Conservation (phyloP, 352 stramenopile genomes). For the Aphanomyces astaci region DNA sequence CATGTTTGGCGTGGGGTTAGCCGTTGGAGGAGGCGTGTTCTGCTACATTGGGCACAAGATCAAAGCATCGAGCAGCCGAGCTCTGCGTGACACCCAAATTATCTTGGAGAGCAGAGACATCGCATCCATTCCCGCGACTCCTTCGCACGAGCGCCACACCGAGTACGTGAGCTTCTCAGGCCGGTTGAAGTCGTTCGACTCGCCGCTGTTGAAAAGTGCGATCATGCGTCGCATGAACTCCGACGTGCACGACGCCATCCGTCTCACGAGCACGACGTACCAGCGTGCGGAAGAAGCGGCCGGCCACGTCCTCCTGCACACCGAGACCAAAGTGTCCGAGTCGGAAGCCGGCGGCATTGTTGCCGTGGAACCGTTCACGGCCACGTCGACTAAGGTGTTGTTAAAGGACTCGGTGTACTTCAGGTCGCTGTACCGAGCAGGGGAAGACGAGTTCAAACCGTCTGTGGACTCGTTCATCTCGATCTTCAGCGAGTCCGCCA, state of each 20-base stretch:
- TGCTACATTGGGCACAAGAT: not conserved
- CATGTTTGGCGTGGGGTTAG: not conserved
- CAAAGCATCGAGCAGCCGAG: not conserved
- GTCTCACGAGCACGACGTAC: conserved; percentile 3
- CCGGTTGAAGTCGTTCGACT: not conserved
- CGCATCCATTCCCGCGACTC: not conserved
- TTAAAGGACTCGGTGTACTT: not conserved
- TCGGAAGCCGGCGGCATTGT: conserved; percentile 14
- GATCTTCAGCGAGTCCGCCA: not conserved
- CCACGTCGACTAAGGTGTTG: not conserved
- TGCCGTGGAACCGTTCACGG: not conserved
- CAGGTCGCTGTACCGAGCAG: conserved; percentile 2
- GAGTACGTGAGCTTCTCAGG: conserved; percentile 20
- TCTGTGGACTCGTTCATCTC: conserved; percentile 5
- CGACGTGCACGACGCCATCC: not conserved
- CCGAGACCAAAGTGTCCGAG: conserved; percentile 1
- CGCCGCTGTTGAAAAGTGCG: conserved; percentile 12
- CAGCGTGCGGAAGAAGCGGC: conserved; percentile 3
- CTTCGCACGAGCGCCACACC: not conserved
- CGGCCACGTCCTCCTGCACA: not conserved
- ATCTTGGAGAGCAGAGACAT: not conserved
- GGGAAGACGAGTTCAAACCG: conserved; percentile 19
- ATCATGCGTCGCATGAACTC: not conserved
- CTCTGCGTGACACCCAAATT: not conserved
- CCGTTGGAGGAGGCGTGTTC: not conserved